Conservation (phyloP, 2,329 filamentous ascomycete species). For the Fusarium ambrosium region DNA sequence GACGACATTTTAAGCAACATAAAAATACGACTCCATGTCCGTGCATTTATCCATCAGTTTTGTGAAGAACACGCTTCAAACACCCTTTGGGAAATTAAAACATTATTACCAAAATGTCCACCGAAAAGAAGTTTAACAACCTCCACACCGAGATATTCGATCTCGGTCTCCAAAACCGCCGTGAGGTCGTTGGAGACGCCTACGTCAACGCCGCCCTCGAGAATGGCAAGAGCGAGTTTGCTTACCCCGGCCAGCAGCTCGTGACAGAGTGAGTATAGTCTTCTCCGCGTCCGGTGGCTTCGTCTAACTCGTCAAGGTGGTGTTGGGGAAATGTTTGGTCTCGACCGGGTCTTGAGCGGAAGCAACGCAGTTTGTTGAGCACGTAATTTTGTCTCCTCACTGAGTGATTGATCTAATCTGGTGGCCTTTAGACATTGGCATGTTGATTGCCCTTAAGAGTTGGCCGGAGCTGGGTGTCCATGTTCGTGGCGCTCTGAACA, state of each 20-base stretch:
- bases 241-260: conserved; percentile 70
- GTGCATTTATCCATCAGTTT: background rate
- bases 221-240: conserved; percentile 66
- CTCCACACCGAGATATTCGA: conserved; percentile 63
- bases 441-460: conserved; percentile 72
- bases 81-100: background rate
- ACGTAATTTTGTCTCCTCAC: background rate
- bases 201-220: conserved; percentile 70
- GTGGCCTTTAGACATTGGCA: conserved; percentile 62
- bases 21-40: background rate
- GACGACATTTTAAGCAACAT: background rate
- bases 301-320: conserved; percentile 2
- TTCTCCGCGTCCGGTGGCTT: background rate
- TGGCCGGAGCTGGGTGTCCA: conserved; percentile 71
- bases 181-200: conserved; percentile 68
- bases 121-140: conserved; percentile 16
- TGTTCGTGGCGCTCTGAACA: conserved; percentile 71
- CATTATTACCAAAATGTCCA: conserved; percentile 1
- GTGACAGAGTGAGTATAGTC: conserved; percentile 63
- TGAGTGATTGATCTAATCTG: background rate
- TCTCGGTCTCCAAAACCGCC: conserved; percentile 70
- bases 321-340: conserved; percentile 75
- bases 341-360: conserved; percentile 71
- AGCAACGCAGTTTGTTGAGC: conserved; percentile 62
- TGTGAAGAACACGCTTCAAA: background rate